Evolutionary conservation across 2,329 filamentous ascomycete species (phyloP).

Genomic region (Colletotrichum phormii): DNA sequence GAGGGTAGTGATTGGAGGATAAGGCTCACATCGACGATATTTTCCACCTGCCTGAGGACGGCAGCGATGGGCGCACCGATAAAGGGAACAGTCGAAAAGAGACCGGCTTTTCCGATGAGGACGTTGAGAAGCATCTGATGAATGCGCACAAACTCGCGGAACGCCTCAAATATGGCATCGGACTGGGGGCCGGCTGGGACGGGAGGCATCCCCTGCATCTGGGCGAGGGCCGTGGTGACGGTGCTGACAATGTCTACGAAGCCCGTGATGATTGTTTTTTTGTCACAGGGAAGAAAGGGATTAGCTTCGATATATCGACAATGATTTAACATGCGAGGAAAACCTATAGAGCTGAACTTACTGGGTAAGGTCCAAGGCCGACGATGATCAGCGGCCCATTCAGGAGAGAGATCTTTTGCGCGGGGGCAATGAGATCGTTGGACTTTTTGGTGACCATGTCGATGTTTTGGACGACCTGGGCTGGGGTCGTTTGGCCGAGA

Average conservation of each 20-base stretch:
- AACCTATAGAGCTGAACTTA: conserved; percentile 24
- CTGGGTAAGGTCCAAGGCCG: conserved; percentile 46
- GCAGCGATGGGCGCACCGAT: conserved; percentile 44
- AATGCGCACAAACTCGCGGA: conserved; percentile 44
- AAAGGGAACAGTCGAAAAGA: conserved; percentile 43
- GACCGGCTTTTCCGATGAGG: conserved; percentile 48
- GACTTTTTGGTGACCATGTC: conserved; percentile 41
- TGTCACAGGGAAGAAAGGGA: conserved; percentile 13
- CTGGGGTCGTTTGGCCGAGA: conserved; percentile 34
- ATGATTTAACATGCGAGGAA: not conserved
- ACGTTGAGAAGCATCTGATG: conserved; percentile 48
- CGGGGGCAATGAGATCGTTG: conserved; percentile 41
- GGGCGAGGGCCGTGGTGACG: conserved; percentile 28
- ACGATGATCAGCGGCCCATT: conserved; percentile 42
- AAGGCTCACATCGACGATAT: conserved; percentile 42
- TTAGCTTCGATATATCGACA: not conserved
- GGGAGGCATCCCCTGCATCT: conserved; percentile 37
- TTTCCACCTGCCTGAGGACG: conserved; percentile 42
- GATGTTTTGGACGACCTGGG: conserved; percentile 42
- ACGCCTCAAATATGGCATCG: conserved; percentile 42
- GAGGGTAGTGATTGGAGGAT: not conserved
- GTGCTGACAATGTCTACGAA: conserved; percentile 45
- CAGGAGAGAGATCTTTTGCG: conserved; percentile 42
- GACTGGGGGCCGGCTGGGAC: conserved; percentile 35
- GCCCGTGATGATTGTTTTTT: conserved; percentile 42